Conservation (phyloP, 306 rosid species). For the Gillenia trifoliata region DNA sequence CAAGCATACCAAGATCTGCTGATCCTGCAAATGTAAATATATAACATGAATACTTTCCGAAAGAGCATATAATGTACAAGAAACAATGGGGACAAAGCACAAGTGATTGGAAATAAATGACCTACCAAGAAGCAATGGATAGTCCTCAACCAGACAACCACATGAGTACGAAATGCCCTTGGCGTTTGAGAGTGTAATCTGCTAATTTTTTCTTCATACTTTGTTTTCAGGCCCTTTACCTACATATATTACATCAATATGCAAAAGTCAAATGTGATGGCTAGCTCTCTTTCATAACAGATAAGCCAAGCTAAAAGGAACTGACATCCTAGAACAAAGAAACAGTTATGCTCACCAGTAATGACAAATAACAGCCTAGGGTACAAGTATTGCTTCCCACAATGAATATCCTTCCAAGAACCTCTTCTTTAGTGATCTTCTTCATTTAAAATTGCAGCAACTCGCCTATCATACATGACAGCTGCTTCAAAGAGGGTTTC, state of each 20-base stretch:
- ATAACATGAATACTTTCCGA: slow-evolving; percentile 7
- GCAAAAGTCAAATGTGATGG: slow-evolving; percentile 13
- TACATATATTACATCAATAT: slow-evolving; percentile 13
- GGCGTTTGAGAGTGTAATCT: slow-evolving; percentile 69
- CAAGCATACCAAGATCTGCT: slow-evolving; percentile 84
- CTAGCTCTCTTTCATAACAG: neutral
- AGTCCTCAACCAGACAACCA: slow-evolving; percentile 97
- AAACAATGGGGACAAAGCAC: neutral
- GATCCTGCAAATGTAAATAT: slow-evolving; percentile 59
- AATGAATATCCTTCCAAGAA: slow-evolving; percentile 61
- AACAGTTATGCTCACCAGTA: slow-evolving; percentile 45
- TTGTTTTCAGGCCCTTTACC: slow-evolving; percentile 94
- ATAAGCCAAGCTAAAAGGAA: neutral
- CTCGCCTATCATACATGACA: slow-evolving; percentile 95
- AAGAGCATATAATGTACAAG: neutral
- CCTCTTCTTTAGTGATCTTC: slow-evolving; percentile 73
- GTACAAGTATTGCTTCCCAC: slow-evolving; percentile 60
- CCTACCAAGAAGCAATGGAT: slow-evolving; percentile 81
- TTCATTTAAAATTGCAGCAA: slow-evolving; percentile 81
- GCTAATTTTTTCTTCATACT: slow-evolving; percentile 77
- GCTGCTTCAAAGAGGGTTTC: slow-evolving; percentile 94
- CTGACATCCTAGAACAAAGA: neutral
- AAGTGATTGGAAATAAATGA: slow-evolving; percentile 7
- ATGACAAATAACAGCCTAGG: slow-evolving; percentile 87
- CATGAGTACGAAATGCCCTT: slow-evolving; percentile 95